phyloP scores from a whole-genome alignment of 345 rosid species.

The Camelina sativa region DNA sequence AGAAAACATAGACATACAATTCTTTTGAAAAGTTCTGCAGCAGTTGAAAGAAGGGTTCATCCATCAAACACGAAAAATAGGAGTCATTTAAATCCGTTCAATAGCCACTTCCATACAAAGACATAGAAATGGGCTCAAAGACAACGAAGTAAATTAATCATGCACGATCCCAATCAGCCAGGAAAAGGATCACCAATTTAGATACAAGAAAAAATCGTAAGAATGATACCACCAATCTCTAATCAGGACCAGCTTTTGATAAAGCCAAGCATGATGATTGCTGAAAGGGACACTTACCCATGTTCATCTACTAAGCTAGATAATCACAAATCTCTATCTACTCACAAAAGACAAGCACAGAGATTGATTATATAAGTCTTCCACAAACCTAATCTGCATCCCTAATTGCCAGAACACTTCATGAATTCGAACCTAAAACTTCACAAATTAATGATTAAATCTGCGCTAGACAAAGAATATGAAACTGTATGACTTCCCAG shows the following conservation, averaged over 20 bases:
- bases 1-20: not conserved
- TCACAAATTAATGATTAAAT: not conserved
- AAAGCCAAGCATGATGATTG: not conserved
- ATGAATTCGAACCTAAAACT: not conserved
- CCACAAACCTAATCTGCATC: not conserved
- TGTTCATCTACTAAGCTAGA: slow-evolving; percentile 17
- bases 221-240: not conserved
- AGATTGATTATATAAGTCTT: not conserved
- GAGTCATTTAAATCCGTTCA: not conserved
- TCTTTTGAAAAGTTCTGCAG: not conserved
- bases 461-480: not conserved
- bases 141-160: slow-evolving; percentile 24
- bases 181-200: not conserved
- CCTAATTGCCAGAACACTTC: not conserved
- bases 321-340: not conserved
- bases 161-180: not conserved
- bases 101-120: slow-evolving; percentile 4
- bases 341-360: slow-evolving; percentile 9
- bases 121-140: not conserved
- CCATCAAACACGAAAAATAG: slow-evolving; percentile 8
- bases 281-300: not conserved
- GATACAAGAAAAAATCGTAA: not conserved
- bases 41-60: not conserved
- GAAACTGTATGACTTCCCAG: slow-evolving; percentile 9
- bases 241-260: slow-evolving; percentile 3